These are phyloP conservation scores for Uncinocarpus reesii DNA, from an alignment of 2,329 filamentous ascomycete genomes.

Conservation along the genomic window DNA sequence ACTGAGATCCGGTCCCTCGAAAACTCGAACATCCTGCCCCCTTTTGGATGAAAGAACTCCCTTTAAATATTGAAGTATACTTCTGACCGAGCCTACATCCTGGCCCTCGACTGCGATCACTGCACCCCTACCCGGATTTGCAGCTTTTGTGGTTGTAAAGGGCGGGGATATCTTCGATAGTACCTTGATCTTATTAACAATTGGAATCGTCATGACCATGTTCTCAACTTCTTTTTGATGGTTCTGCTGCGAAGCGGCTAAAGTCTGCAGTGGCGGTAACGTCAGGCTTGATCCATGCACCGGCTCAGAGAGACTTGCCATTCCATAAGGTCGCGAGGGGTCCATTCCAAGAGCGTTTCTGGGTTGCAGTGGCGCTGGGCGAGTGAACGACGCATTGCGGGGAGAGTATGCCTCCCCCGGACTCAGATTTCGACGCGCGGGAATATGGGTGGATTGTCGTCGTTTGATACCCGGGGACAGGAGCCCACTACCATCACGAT, in stretches of 20 bases:
- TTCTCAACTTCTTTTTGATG: constrained; percentile 48
- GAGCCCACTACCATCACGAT: constrained; percentile 29
- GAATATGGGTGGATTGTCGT: constrained; percentile 47
- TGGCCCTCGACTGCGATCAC: constrained; percentile 77
- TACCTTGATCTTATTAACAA: constrained; percentile 64
- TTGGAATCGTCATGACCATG: constrained; percentile 65
- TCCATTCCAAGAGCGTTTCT: constrained; percentile 40
- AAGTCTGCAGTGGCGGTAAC: constrained; percentile 45
- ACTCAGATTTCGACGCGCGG: constrained; percentile 32
- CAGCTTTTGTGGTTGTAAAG: constrained; percentile 33
- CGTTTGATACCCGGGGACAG: constrained; percentile 51
- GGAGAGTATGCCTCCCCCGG: constrained; percentile 33
- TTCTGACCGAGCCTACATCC: constrained; percentile 51
- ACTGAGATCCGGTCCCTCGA: constrained; percentile 37
- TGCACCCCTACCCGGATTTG: constrained; percentile 52
- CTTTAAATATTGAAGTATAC: constrained; percentile 56
- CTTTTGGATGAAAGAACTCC: constrained; percentile 43
- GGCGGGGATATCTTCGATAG: constrained; percentile 67
- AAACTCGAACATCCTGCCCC: constrained; percentile 42
- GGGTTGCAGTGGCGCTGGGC: constrained; percentile 27
- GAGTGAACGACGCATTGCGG: constrained; percentile 36
- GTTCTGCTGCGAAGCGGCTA: constrained; percentile 21
- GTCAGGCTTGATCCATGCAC: constrained; percentile 42
- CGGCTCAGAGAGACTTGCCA: constrained; percentile 23
- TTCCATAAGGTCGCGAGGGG: constrained; percentile 39